Evolutionary conservation across 2,329 filamentous ascomycete genomes (phyloP).

Genomic region (Penicillium sp.): DNA sequence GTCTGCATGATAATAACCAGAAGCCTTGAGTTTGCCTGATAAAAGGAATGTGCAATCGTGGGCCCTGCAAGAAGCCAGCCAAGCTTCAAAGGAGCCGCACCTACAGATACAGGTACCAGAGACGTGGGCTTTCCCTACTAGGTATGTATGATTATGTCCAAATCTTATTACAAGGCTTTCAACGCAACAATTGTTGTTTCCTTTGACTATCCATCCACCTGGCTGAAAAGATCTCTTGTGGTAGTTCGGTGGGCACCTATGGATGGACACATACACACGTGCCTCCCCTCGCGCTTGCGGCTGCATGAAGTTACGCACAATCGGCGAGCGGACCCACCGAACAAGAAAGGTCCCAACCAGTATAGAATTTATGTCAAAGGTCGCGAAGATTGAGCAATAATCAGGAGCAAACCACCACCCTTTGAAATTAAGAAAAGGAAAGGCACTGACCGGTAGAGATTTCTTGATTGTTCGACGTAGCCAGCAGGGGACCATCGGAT

Average conservation of each 20-base stretch:
- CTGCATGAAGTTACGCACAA: neutral
- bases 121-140: neutral
- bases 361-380: neutral
- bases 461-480: neutral
- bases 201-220: neutral
- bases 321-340: neutral
- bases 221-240: neutral
- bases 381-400: neutral
- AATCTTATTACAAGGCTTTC: neutral
- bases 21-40: neutral
- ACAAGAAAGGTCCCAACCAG: neutral
- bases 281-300: neutral
- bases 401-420: neutral
- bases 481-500: neutral
- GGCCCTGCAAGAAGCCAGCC: neutral
- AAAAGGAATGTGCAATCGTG: neutral
- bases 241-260: neutral
- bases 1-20: neutral
- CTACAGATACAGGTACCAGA: no score
- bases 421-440: neutral
- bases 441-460: neutral
- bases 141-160: neutral
- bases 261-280: neutral
- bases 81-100: neutral
- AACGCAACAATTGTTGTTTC: neutral